phyloP scores from a whole-genome alignment of 2,329 filamentous ascomycete species.

The Colletotrichum gloeosporioides region DNA sequence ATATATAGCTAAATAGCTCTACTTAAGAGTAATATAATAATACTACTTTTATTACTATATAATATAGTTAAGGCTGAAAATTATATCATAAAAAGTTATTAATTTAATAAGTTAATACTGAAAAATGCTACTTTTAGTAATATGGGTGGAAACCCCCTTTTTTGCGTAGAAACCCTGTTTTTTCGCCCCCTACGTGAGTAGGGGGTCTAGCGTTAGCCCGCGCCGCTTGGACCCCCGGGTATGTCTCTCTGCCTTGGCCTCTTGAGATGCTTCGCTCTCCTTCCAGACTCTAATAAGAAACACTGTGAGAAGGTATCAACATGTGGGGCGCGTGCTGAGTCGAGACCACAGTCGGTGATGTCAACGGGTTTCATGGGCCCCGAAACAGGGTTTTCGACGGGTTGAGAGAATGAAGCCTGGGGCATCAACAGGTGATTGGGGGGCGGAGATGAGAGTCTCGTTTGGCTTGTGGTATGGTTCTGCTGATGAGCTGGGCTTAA shows the following conservation, averaged over 20 bases:
- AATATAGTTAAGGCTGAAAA: too few relatives aligned
- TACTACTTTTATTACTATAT: too few relatives aligned
- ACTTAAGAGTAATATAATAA: too few relatives aligned
- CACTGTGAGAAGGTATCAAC: not conserved
- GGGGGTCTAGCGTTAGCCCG: too few relatives aligned
- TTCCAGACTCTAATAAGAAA: not conserved
- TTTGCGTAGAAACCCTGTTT: too few relatives aligned
- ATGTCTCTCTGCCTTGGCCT: not conserved
- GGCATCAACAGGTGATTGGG: not conserved
- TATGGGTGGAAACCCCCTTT: too few relatives aligned
- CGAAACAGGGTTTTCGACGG: not conserved
- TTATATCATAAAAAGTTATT: too few relatives aligned
- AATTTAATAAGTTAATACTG: too few relatives aligned
- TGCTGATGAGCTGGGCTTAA: not conserved
- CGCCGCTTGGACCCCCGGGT: too few relatives aligned
- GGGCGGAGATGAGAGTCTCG: not conserved
- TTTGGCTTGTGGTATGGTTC: not conserved
- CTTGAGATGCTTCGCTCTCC: not conserved
- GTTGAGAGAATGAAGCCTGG: not conserved
- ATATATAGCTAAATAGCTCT: too few relatives aligned
- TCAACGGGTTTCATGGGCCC: slow-evolving; percentile 9
- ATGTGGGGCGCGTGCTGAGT: not conserved
- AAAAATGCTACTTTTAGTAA: too few relatives aligned
- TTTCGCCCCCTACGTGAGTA: too few relatives aligned
- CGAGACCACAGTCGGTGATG: slow-evolving; percentile 16